These are phyloP conservation scores for Ramularia collo-cygni DNA, from an alignment of 2,329 filamentous ascomycete species.

Conservation along the genomic window DNA sequence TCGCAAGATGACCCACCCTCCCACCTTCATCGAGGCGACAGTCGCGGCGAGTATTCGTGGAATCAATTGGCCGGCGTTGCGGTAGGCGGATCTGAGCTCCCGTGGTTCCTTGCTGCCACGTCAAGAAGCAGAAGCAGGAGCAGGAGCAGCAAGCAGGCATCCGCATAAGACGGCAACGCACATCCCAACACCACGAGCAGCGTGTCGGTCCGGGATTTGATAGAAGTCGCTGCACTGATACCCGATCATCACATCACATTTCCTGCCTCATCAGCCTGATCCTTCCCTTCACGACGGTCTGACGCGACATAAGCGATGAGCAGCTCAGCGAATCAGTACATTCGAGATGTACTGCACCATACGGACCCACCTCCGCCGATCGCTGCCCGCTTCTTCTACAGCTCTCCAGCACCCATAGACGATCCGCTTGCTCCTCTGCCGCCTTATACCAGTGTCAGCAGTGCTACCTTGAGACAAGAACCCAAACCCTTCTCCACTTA, in stretches of 20 bases:
- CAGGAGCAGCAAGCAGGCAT: constrained; percentile 1
- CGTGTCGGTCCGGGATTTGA: neutral
- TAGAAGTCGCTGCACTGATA: too few species aligned
- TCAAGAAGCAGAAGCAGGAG: too few species aligned
- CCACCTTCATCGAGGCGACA: too few species aligned
- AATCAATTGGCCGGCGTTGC: neutral
- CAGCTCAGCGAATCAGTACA: constrained; percentile 35
- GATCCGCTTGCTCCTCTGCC: constrained; percentile 34
- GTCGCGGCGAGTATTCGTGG: too few species aligned
- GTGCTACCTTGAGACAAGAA: constrained; percentile 20
- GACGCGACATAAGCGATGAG: too few species aligned
- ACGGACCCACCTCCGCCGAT: constrained; percentile 30
- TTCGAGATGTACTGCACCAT: constrained; percentile 39
- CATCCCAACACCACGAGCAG: neutral
- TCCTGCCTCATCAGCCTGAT: too few species aligned
- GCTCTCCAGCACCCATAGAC: constrained; percentile 31
- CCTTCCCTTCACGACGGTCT: too few species aligned
- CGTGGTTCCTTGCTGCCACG: constrained; percentile 1
- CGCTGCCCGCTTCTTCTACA: constrained; percentile 33
- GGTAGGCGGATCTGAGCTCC: neutral
- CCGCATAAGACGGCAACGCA: neutral
- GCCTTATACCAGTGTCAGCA: constrained; percentile 24
- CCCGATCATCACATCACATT: too few species aligned
- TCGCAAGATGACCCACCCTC: too few species aligned
- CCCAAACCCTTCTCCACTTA: constrained; percentile 34